Evolutionary conservation across 2,329 filamentous ascomycete species (phyloP), one percentile per base, ranked within the genome.

Genomic region (Monosporascus sp.): DNA sequence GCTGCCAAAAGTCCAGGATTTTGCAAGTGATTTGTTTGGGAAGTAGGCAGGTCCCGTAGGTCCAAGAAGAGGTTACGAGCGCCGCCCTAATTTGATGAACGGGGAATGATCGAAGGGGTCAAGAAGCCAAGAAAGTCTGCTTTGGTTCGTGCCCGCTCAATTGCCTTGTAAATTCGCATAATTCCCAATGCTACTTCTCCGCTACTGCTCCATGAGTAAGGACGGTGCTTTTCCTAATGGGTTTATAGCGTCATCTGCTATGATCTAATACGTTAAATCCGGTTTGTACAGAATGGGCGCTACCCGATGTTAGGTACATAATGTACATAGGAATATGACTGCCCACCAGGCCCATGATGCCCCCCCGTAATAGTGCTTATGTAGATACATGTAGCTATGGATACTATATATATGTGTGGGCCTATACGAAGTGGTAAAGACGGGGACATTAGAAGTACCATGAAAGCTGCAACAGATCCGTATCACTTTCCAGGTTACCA

Each of bases 261-360:
- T 43, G 11, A 20, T 24, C 40, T 43, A 20, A 43, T 43, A 20
- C 40, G 11, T 20, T 14, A 19, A 35, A 35, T 35, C 31, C 31
- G 11, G 31, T 35, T 35, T 11, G 31, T 35, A 35, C 31, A 35
- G 16, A 43, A 37, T 52, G 51, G 43, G 51, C 40, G 27, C 11
- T 49, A 17, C 45, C 49, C 41, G 46, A 50, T 41, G 43, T 37
- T 24, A 48, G 50, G 37, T 37, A 52, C 37, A 35, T 37, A 48
- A 19, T 45, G 27, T 52, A 26, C 37, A 46, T 37, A 49, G 20
- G 38, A 40, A 24, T 37, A 14, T 35, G 9, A 3, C 31, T 35
- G 31, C 11, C 31, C 11, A 11, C 7, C 5, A 35, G 31, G 3
- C 31, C 31, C n/a, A n/a, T 35, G 31, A 14, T 4, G 31, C 9